Evolutionary conservation across 2,329 filamentous ascomycete genomes (phyloP), one percentile per base, ranked within the genome.

Genomic region (Ceratocystis huliohia): DNA sequence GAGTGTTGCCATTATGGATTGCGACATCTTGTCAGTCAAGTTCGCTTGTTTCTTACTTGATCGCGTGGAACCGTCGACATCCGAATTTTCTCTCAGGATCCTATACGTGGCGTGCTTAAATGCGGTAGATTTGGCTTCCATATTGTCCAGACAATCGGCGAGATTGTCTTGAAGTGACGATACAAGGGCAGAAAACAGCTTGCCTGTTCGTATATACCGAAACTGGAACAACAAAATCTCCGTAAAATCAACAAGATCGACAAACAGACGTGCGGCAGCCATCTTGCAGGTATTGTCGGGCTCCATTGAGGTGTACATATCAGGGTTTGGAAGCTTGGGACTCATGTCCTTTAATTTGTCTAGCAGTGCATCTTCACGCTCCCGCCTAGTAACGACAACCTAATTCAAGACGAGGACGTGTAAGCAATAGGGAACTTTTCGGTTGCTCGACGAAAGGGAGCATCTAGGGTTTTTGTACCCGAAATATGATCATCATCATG

Each of bases 1-100:
- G 2, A 67, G 57, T 1, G 66, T 62, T 20, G 66, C 66, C 20
- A 63, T 65, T 6, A 67, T 41, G n/a, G 53, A 30, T 44, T 81
- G 75, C 73, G 79, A 0, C 74, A 78, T 1, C 73, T 81, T 0
- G 73, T 81, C 1, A 80, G 81, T 67, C 73, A 79, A 17, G 78
- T 80, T 0, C 77, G 81, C 15, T 61, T 77, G 81, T 65, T 73
- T 82, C 0, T 74, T 28, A n/a, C 44, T 56, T 25, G 25, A 5
- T 30, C 57, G 45, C 1, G 13, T 6, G 53, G 13, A 13, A n/a
- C 46, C 63, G 56, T 28, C 53, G 33, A 15, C 30, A 33, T 28
- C 20, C 25, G 20, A 25, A 17, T n/a, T 44, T n/a, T 53, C 65
- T 1, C n/a, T 25, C 3, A 46, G 20, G 15, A 63, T 20, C n/a